Evolutionary conservation across 2,329 filamentous ascomycete species (phyloP).

Genomic region (Cladosporium cucumerinum): DNA sequence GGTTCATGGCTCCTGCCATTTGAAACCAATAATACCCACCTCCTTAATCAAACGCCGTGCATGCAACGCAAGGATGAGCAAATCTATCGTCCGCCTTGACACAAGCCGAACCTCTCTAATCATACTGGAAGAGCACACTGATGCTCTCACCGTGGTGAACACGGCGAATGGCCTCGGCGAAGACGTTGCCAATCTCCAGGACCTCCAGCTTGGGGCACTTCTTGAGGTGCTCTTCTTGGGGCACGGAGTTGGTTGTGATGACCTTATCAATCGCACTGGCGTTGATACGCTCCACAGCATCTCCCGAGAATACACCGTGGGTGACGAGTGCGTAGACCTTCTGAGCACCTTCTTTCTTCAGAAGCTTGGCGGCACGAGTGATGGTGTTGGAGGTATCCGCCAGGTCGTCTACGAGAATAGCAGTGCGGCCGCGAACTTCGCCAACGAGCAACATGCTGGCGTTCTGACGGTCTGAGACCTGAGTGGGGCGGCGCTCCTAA

Average conservation of each 20-base stretch:
- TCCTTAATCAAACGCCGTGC: slow-evolving; percentile 5
- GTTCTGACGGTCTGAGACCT: slow-evolving; percentile 76
- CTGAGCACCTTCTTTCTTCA: slow-evolving; percentile 89
- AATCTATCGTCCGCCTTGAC: slow-evolving; percentile 2
- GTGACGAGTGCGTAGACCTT: slow-evolving; percentile 89
- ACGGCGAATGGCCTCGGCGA: slow-evolving; percentile 89
- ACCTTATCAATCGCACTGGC: slow-evolving; percentile 90
- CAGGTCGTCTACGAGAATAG: slow-evolving; percentile 91
- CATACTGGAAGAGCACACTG: slow-evolving; percentile 87
- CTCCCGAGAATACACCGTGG: slow-evolving; percentile 90
- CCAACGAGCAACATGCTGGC: slow-evolving; percentile 93
- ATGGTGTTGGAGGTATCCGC: slow-evolving; percentile 97
- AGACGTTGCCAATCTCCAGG: slow-evolving; percentile 81
- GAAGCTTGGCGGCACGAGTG: slow-evolving; percentile 89
- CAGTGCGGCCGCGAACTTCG: slow-evolving; percentile 73
- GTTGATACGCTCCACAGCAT: slow-evolving; percentile 92
- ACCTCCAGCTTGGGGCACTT: slow-evolving; percentile 86
- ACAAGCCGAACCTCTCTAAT: slow-evolving; percentile 43
- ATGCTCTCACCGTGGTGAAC: slow-evolving; percentile 98
- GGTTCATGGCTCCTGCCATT: background rate
- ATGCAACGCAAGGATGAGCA: slow-evolving; percentile 1
- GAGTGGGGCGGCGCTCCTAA: slow-evolving; percentile 82
- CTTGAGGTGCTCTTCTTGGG: slow-evolving; percentile 75
- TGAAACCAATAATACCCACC: background rate
- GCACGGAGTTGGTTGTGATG: slow-evolving; percentile 91